phyloP scores from a whole-genome alignment of 495 filamentous ascomycete species.

The Usnea hakonensis region DNA sequence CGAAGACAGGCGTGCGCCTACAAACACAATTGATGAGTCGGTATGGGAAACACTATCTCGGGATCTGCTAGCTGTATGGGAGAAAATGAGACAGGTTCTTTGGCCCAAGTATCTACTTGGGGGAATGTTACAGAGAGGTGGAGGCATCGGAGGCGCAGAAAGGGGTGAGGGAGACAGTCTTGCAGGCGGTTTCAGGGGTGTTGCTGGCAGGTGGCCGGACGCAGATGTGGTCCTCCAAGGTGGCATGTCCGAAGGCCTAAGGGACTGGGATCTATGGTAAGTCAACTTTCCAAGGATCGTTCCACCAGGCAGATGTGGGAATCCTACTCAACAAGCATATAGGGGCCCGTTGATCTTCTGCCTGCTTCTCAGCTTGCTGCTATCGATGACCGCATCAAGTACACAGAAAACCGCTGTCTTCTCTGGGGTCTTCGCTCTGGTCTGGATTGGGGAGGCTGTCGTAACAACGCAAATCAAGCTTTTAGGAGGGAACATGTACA shows the following conservation, averaged over 20 bases:
- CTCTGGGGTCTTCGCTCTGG: conserved; percentile 88
- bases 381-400: conserved; percentile 66
- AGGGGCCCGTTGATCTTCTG: conserved; percentile 91
- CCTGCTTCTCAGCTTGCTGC: conserved; percentile 72
- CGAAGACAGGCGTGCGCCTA: conserved; percentile 86
- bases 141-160: conserved; percentile 58
- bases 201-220: conserved; percentile 64
- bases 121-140: conserved; percentile 53
- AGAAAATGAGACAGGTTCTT: conserved; percentile 96
- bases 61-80: conserved; percentile 88
- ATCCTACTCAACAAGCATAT: conserved; percentile 2
- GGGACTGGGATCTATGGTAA: conserved; percentile 96
- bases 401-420: conserved; percentile 84
- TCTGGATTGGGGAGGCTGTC: conserved; percentile 95
- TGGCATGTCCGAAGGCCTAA: conserved; percentile 75
- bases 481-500: conserved; percentile 94
- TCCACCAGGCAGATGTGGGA: background rate
- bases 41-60: conserved; percentile 93
- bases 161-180: conserved; percentile 57
- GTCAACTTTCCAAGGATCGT: background rate
- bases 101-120: conserved; percentile 91
- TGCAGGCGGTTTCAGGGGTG: conserved; percentile 54
- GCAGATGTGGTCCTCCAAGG: conserved; percentile 64
- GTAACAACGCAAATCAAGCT: conserved; percentile 99
- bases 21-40: conserved; percentile 92